phyloP scores from a whole-genome alignment of 139 green algal species.

The Coelastrella sp. region DNA sequence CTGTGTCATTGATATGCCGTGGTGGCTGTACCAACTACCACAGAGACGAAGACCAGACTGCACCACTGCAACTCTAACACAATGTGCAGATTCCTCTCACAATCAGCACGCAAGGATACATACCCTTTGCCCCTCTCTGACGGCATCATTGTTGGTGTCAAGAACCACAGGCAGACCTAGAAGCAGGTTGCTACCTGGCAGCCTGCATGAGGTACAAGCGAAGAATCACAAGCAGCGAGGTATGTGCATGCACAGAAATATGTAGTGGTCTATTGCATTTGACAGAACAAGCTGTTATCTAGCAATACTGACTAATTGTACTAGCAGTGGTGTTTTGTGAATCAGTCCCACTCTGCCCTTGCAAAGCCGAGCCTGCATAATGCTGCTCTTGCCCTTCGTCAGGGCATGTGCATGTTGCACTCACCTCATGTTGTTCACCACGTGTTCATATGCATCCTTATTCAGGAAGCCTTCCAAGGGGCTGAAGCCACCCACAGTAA shows the following conservation, averaged over 20 bases:
- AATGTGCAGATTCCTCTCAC: no score
- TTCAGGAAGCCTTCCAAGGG: constrained; percentile 91
- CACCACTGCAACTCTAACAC: no score
- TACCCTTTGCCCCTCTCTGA: constrained; percentile 79
- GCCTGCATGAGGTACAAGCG: constrained; percentile 47
- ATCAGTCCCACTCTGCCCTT: no score
- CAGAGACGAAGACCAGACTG: not conserved
- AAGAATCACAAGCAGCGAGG: not conserved
- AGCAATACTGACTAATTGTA: no score
- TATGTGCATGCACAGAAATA: not conserved
- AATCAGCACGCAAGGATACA: no score
- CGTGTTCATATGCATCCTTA: constrained; percentile 80
- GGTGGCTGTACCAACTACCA: not conserved
- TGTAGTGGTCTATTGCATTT: no score
- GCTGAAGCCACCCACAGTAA: constrained; percentile 89
- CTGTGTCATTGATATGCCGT: no score
- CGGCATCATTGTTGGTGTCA: constrained; percentile 82
- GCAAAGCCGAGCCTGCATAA: not conserved
- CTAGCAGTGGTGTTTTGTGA: no score
- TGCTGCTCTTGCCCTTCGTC: not conserved
- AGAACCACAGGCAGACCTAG: constrained; percentile 93
- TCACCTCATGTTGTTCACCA: constrained; percentile 83
- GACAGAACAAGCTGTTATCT: no score
- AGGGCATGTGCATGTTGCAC: no score
- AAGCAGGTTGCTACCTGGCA: constrained; percentile 75